Base-by-base conservation (phyloP, 2,329 filamentous ascomycete species). In the Fusarium decemcellulare region DNA sequence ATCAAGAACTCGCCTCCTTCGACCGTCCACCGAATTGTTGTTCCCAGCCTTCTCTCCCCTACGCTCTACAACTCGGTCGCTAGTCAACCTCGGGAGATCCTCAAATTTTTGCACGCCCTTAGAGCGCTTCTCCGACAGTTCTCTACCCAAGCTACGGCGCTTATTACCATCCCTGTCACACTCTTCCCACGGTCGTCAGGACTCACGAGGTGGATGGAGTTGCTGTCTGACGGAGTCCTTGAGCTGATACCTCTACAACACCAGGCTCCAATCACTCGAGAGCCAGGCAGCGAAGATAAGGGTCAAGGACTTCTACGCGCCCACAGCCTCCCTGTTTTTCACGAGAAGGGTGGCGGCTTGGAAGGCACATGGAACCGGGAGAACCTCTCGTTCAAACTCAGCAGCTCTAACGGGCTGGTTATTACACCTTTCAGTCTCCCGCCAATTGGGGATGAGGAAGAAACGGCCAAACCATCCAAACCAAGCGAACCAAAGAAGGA, bases 351-450 rank as follows among this genome's bases (percentile, higher is more conserved):
- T 2, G 94, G 94, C 3, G 94, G 93, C 10, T 86, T 88, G 2
- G 89, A 90, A 63, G 85, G 88, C 40, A 88, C 88, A 61, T 90
- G 90, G 67, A 86, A 91, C 57, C 90, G 93, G 27, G 93, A 97
- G 75, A 94, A 98, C 80, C 87, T 97, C 80, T 94, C 94, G 6
- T 99, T 99, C 79, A 95, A 91, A 65, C 82, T 99, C 54, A 97
- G 94, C 78, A 87, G 93, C 74, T 87, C 88, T 4, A 91, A 88
- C 73, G 95, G 93, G 54, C 90, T 99, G 71, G 88, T 93, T 40
- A 94, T 99, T 68, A 93, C 91, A 74, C 94, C 94, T 1, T 98
- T 94, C 80, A 96, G 92, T 77, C 84, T 99, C 44, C 96, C 96
- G 29, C 96, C 96, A 0, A 84, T 95, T 42, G 93, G 94, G 58